phyloP scores from a whole-genome alignment of 2,329 filamentous ascomycete species.

The Diaporthe sp. region DNA sequence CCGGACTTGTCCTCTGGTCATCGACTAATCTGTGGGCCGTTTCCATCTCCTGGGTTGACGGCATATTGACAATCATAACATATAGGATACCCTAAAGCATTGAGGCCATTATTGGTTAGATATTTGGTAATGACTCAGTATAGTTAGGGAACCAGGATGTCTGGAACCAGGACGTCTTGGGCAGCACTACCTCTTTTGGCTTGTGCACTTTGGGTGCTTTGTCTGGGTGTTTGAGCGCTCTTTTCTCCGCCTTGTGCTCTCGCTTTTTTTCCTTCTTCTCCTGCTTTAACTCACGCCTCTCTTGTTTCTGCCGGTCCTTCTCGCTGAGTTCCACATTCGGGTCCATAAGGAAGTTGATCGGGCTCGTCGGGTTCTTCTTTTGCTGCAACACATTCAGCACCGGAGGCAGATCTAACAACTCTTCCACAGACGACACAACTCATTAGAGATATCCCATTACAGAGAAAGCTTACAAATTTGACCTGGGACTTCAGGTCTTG shows the following conservation, averaged over 20 bases:
- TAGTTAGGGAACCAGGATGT: no score
- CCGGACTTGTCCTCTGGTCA: neutral
- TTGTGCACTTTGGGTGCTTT: conserved; percentile 2
- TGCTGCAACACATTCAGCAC: neutral
- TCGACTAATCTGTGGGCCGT: neutral
- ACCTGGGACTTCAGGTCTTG: neutral
- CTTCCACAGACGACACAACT: neutral
- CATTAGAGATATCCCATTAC: neutral
- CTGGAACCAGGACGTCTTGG: neutral
- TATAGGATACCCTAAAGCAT: neutral
- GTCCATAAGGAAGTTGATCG: neutral
- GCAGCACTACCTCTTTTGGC: neutral
- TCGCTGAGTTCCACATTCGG: neutral
- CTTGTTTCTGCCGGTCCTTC: neutral
- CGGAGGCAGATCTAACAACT: neutral
- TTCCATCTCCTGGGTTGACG: neutral
- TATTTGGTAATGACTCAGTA: no score
- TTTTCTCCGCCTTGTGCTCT: neutral
- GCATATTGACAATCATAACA: neutral
- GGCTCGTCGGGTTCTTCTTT: neutral
- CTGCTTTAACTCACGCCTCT: neutral
- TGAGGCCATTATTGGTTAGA: neutral
- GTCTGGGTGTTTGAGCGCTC: neutral
- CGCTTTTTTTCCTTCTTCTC: neutral
- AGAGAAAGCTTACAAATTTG: neutral